Evolutionary conservation across 257 asterid genomes (phyloP), one percentile per base, ranked within the genome.

Genomic region (Salvia miltiorrhiza): DNA sequence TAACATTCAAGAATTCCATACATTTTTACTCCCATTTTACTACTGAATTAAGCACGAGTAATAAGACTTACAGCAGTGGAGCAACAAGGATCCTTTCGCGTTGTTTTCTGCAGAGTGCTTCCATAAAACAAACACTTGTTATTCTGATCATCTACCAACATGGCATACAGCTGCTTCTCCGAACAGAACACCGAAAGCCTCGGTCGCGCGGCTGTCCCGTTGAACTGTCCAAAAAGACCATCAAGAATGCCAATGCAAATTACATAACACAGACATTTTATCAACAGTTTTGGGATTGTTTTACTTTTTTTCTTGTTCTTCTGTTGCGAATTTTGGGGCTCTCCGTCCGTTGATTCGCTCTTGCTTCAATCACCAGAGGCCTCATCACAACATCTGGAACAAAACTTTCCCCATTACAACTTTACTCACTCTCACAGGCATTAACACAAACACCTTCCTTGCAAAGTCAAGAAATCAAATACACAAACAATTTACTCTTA

Each of bases 111-210:
- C 77, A 90, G 73, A 40, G 98, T 93, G 80, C 85, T 88, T 59
- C 87, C 95, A 9, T 80, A 82, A 58, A 90, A 88, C 86, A 90
- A 80, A 45, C 87, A 84, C 84, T 87, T 90, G 70, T 85, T 90
- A 59, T 83, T 88, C 78, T 87, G 87, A 61, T 93, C 98, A 78
- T 93, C 97, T 9, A 90, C 82, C 72, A 90, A 64, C 85, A 82
- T 85, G 23, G 94, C 97, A 59, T 93, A 93, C 70, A 93, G 54
- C 73, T 90, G 98, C 75, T 87, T 90, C 10, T 79, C 83, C 30
- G 96, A 93, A 77, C 90, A 90, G 84, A 90, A 93, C 40, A 90
- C 97, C 8, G 96, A 93, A 41, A 88, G 96, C 87, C 97, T 88
- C 41, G 95, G 97, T 69, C 72, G 87, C 63, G 73, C 60, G 4